phyloP scores from a whole-genome alignment of 106 monocot genomes.

The Posidonia australis region DNA sequence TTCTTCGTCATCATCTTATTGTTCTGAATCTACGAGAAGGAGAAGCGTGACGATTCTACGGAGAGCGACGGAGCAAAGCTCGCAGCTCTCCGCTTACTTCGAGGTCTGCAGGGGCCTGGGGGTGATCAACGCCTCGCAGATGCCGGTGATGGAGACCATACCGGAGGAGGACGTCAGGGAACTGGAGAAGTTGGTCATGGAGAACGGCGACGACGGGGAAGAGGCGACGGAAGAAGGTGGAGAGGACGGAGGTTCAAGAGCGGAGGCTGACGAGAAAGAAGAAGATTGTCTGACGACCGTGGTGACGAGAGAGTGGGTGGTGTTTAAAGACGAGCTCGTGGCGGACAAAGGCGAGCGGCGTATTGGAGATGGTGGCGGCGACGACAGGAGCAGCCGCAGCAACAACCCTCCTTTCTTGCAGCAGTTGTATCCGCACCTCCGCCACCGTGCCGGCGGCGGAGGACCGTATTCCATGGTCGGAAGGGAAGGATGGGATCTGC shows the following conservation, averaged over 20 bases:
- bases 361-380: not conserved
- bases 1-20: not conserved
- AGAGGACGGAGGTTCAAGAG: too few species aligned
- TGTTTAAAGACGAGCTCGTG: not conserved
- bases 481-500: not conserved
- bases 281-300: not conserved
- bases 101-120: constrained; percentile 47
- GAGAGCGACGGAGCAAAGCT: constrained; percentile 46
- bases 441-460: not conserved
- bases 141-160: constrained; percentile 47
- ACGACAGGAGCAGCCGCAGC: too few species aligned
- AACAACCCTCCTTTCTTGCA: not conserved
- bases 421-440: not conserved
- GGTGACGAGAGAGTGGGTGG: not conserved
- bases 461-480: not conserved
- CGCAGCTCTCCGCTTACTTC: constrained; percentile 39
- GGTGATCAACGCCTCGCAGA: constrained; percentile 40
- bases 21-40: constrained; percentile 6
- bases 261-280: not conserved
- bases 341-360: not conserved
- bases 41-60: constrained; percentile 36
- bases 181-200: constrained; percentile 21
- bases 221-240: not conserved
- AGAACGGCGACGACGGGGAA: not conserved
- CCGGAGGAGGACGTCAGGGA: constrained; percentile 62